phyloP scores from a whole-genome alignment of 2,329 filamentous ascomycete genomes.

The Calonectria leucothoes region DNA sequence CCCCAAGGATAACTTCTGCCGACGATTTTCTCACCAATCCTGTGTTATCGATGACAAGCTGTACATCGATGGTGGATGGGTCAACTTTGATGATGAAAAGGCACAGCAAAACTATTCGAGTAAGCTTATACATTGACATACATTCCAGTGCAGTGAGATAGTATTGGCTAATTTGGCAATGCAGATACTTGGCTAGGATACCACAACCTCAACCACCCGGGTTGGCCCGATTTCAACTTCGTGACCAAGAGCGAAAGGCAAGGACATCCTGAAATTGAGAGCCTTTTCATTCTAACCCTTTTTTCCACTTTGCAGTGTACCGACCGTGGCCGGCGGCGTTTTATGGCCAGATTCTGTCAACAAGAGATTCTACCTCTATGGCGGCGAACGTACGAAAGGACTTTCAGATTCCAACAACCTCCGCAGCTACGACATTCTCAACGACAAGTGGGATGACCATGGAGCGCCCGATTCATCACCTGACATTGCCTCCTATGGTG shows the following conservation, averaged over 20 bases:
- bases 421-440: conserved; percentile 62
- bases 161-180: conserved; percentile 27
- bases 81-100: conserved; percentile 62
- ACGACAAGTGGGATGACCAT: conserved; percentile 64
- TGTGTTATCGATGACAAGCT: conserved; percentile 66
- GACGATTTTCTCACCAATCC: conserved; percentile 67
- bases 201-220: not conserved
- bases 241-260: not conserved
- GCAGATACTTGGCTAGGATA: conserved; percentile 7
- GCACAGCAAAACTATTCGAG: conserved; percentile 62
- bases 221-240: not conserved
- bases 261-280: not conserved
- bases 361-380: conserved; percentile 70
- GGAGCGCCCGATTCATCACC: conserved; percentile 36
- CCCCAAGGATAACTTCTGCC: conserved; percentile 54
- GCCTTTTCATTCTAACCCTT: not conserved
- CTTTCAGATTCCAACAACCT: not conserved
- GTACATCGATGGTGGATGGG: conserved; percentile 69
- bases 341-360: conserved; percentile 71
- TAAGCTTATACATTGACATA: conserved; percentile 44
- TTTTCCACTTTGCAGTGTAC: conserved; percentile 54
- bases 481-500: conserved; percentile 58
- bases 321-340: conserved; percentile 52
- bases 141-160: fast-evolving
- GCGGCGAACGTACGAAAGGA: conserved; percentile 63